Evolutionary conservation across 352 stramenopile genomes (phyloP).

Genomic region (Globisporangium parvum): DNA sequence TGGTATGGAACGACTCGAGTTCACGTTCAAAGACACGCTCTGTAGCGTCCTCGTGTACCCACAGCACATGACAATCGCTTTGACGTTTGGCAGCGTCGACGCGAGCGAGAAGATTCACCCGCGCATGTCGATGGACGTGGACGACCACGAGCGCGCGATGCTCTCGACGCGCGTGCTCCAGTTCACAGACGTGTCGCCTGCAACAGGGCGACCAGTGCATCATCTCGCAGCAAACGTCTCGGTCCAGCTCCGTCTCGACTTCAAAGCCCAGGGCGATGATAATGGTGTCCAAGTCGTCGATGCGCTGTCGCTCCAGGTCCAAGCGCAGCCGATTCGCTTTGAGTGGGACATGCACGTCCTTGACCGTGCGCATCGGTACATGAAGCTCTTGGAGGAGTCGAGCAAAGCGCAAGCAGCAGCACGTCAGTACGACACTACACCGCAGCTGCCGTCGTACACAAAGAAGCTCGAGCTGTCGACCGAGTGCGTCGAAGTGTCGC

Average conservation of each 20-base stretch:
- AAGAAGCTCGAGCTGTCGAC: constrained; percentile 68
- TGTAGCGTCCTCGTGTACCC: constrained; percentile 57
- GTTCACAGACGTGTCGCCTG: constrained; percentile 57
- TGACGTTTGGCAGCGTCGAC: constrained; percentile 57
- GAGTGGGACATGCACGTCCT: constrained; percentile 88
- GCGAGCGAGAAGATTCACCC: constrained; percentile 71
- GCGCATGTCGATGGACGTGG: constrained; percentile 66
- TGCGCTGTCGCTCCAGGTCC: constrained; percentile 53
- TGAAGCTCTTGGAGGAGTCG: constrained; percentile 68
- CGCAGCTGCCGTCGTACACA: constrained; percentile 17
- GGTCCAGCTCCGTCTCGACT: constrained; percentile 59
- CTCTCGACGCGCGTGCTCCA: constrained; percentile 51
- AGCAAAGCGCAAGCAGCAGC: constrained; percentile 14
- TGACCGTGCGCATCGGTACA: constrained; percentile 62
- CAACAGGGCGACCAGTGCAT: constrained; percentile 50
- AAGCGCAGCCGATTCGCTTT: constrained; percentile 66
- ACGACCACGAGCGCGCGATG: constrained; percentile 53
- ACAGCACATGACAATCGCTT: constrained; percentile 36
- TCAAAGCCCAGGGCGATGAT: constrained; percentile 25
- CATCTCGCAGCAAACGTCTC: constrained; percentile 57
- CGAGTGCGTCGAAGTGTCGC: constrained; percentile 61
- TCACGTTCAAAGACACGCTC: constrained; percentile 69
- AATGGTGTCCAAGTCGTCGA: constrained; percentile 15
- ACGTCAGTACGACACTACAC: constrained; percentile 2
- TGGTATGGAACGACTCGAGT: constrained; percentile 58